Evolutionary conservation across 805 yeast genomes (phyloP), one percentile per base, ranked within the genome.

Genomic region (Brettanomyces naardenensis): DNA sequence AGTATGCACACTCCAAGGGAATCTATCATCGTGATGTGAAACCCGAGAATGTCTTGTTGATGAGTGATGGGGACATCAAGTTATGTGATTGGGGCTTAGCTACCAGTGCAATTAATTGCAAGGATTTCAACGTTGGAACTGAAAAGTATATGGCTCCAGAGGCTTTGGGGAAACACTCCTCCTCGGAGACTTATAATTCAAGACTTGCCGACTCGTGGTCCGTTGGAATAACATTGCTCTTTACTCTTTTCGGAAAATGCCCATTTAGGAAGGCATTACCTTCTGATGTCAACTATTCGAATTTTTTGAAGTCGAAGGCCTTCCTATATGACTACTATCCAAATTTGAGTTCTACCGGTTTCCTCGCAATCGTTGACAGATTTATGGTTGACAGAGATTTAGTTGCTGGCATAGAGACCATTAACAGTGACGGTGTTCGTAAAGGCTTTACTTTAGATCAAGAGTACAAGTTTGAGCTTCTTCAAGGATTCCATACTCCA

Each of bases 41-140:
- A 55, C 89, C 89, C 1, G 89, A 80, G 57, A 80, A 80, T 49
- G 68, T 80, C 21, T 58, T 80, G 23, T 59, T 80, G 36, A 70
- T 69, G 45, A 55, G 56, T 4, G 58, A 65, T 36, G 78, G 79
- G 33, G 54, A 69, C 21, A 64, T 79, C 35, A 80, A 80, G 54
- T 58, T 80, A 34, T 78, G 85, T 39, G 88, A 80, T 54, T 80
- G 86, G 85, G 89, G 89, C 0, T 68, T 80, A 36, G 71, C 84
- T 18, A 73, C 80, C 6, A 33, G 43, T 31, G 44, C 48, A 20
- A 40, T 41, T 18, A 48, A 48, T 19, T 59, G 61, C 35, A 44
- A 47, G 6, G 66, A 62, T 39, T 59, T 58, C 37, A 58, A 60
- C 46, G 73, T 74, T 28, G 80, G 80, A 27, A 72, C 78, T n/a